These are phyloP conservation scores for Penicillium sp. DNA, from an alignment of 2,329 filamentous ascomycete species.

Conservation along the genomic window DNA sequence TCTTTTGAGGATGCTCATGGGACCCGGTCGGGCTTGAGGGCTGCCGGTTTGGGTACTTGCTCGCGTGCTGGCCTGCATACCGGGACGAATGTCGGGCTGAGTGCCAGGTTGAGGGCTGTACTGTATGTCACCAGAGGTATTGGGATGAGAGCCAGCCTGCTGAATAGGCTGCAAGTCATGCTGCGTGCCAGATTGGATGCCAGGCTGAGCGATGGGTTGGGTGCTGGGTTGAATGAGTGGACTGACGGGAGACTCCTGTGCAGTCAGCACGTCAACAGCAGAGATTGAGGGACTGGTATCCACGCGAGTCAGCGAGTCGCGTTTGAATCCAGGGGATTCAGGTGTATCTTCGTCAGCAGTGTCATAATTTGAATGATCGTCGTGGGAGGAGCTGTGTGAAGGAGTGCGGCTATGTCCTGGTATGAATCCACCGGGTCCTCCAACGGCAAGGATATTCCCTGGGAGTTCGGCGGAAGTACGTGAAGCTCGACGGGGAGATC, in stretches of 20 bases:
- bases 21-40: slow-evolving; percentile 2
- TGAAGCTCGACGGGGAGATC: not conserved
- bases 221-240: not conserved
- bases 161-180: not conserved
- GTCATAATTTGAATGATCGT: slow-evolving; percentile 30
- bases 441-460: not conserved
- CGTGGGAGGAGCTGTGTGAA: slow-evolving; percentile 16
- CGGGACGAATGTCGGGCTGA: not conserved
- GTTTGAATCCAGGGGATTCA: slow-evolving; percentile 7
- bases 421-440: not conserved
- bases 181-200: not conserved
- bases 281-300: not conserved
- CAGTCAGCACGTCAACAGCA: not conserved
- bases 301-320: not conserved
- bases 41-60: not conserved
- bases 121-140: not conserved
- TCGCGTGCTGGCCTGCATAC: not conserved
- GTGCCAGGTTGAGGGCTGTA: not conserved
- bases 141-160: not conserved
- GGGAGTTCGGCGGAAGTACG: not conserved
- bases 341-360: slow-evolving; percentile 32
- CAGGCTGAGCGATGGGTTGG: not conserved
- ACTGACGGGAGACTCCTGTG: not conserved
- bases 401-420: slow-evolving; percentile 14
- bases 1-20: slow-evolving; percentile 8